Evolutionary conservation across 495 filamentous ascomycete genomes (phyloP).

Genomic region (Penicillium simplicissimum): DNA sequence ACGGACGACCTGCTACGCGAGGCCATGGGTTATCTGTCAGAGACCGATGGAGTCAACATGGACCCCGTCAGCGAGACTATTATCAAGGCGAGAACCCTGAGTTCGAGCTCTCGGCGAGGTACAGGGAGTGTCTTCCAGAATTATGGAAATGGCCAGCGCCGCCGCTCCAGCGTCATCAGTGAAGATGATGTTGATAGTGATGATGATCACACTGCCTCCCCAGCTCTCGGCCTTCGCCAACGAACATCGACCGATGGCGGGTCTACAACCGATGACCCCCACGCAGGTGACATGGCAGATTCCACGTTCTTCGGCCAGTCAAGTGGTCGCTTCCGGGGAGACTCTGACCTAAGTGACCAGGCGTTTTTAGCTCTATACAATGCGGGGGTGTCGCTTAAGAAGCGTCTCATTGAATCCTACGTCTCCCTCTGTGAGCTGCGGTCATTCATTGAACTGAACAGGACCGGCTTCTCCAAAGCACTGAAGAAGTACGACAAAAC

Average conservation of each 20-base stretch:
- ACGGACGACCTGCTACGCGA: constrained; percentile 76
- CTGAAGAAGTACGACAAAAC: constrained; percentile 99
- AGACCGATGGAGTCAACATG: constrained; percentile 57
- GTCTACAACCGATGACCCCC: constrained; percentile 41
- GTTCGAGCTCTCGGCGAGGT: constrained; percentile 43
- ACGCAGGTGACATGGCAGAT: constrained; percentile 48
- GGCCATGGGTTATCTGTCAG: constrained; percentile 67
- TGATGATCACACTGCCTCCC: constrained; percentile 29
- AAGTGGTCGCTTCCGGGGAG: constrained; percentile 25
- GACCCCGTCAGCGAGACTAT: constrained; percentile 54
- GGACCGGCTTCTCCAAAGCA: constrained; percentile 92
- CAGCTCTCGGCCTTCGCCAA: constrained; percentile 11
- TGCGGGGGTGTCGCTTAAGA: constrained; percentile 84
- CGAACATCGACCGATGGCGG: constrained; percentile 34
- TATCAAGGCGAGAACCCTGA: constrained; percentile 43
- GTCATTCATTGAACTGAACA: constrained; percentile 94
- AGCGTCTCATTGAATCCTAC: constrained; percentile 80
- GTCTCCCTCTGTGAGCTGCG: constrained; percentile 94
- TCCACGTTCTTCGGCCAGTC: constrained; percentile 34
- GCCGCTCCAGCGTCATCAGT: constrained; percentile 55
- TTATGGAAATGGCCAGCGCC: constrained; percentile 39
- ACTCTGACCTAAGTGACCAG: constrained; percentile 76
- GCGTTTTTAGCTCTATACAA: constrained; percentile 70
- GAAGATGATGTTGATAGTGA: constrained; percentile 65
- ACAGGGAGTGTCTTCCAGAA: constrained; percentile 48